A percentile compares a stretch with the other conserved stretches of the same genome.
Evolutionary conservation across 2,329 filamentous ascomycete species (phyloP).

Genomic region (Hirsutella minnesotensis): DNA sequence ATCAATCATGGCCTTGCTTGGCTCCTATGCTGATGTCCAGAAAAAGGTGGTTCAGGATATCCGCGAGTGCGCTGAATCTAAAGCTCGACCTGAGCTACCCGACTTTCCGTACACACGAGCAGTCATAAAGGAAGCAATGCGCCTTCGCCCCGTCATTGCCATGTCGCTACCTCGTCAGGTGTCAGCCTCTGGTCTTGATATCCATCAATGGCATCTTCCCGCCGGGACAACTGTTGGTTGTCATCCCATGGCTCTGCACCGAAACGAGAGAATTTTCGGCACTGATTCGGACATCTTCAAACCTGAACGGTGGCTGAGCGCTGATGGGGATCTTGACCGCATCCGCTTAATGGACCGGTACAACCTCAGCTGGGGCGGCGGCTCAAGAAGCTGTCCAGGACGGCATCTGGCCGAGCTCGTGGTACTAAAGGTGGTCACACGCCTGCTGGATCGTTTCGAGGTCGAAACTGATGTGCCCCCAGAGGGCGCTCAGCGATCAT

Average conservation of each 20-base stretch:
- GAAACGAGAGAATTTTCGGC: slow-evolving; percentile 37
- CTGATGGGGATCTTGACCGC: slow-evolving; percentile 10
- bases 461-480: slow-evolving; percentile 26
- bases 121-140: slow-evolving; percentile 37
- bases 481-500: slow-evolving; percentile 27
- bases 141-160: slow-evolving; percentile 37
- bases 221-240: slow-evolving; percentile 37
- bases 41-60: slow-evolving; percentile 21
- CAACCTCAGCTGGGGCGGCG: slow-evolving; percentile 40
- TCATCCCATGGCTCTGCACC: slow-evolving; percentile 37
- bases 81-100: slow-evolving; percentile 11
- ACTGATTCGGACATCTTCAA: slow-evolving; percentile 27
- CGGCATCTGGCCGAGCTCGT: slow-evolving; percentile 38
- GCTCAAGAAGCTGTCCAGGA: slow-evolving; percentile 37
- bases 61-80: slow-evolving; percentile 4
- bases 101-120: slow-evolving; percentile 27
- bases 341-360: slow-evolving; percentile 31
- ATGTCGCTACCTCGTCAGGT: slow-evolving; percentile 38
- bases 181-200: slow-evolving; percentile 19
- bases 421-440: slow-evolving; percentile 29
- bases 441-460: slow-evolving; percentile 31
- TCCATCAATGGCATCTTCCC: slow-evolving; percentile 30
- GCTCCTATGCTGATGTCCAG: slow-evolving; percentile 22
- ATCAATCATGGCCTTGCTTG: slow-evolving; percentile 34
- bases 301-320: slow-evolving; percentile 35